Evolutionary conservation across 2,329 filamentous ascomycete genomes (phyloP).

Genomic region (Colletotrichum sp.): DNA sequence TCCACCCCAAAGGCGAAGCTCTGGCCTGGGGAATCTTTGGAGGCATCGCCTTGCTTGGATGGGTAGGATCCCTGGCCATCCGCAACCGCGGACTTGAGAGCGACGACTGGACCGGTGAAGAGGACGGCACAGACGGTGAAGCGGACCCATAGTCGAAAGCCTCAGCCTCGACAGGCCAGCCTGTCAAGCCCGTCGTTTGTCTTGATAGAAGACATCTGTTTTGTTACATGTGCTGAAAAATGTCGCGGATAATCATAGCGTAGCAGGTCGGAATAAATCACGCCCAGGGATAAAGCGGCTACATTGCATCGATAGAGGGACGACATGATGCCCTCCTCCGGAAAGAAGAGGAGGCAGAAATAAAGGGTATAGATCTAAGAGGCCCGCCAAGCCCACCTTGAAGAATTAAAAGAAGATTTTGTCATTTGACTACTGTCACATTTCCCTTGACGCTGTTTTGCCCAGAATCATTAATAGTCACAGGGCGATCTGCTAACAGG

Average conservation of each 20-base stretch:
- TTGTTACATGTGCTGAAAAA: background rate
- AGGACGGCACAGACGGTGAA: conserved; percentile 30
- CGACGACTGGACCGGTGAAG: conserved; percentile 53
- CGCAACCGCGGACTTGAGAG: conserved; percentile 67
- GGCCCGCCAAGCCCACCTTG: background rate
- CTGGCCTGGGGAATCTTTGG: conserved; percentile 89
- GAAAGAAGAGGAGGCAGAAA: background rate
- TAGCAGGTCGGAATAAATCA: background rate
- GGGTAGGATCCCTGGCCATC: conserved; percentile 80
- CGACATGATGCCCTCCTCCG: background rate
- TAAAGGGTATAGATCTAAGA: background rate
- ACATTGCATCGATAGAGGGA: conserved; percentile 3
- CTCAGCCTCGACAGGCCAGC: background rate
- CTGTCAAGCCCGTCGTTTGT: background rate
- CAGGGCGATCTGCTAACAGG: background rate
- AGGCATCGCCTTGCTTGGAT: conserved; percentile 81
- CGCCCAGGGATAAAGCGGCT: background rate
- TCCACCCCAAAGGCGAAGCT: conserved; percentile 82
- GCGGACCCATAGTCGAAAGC: conserved; percentile 2
- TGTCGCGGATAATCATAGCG: conserved; percentile 6
- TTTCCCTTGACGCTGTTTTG: background rate
- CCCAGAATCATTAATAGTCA: accelerated
- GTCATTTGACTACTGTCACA: background rate
- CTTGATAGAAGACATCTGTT: background rate
- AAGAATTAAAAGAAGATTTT: background rate